These are phyloP conservation scores for Colletotrichum sp. DNA, from an alignment of 2,329 filamentous ascomycete genomes.

Conservation along the genomic window DNA sequence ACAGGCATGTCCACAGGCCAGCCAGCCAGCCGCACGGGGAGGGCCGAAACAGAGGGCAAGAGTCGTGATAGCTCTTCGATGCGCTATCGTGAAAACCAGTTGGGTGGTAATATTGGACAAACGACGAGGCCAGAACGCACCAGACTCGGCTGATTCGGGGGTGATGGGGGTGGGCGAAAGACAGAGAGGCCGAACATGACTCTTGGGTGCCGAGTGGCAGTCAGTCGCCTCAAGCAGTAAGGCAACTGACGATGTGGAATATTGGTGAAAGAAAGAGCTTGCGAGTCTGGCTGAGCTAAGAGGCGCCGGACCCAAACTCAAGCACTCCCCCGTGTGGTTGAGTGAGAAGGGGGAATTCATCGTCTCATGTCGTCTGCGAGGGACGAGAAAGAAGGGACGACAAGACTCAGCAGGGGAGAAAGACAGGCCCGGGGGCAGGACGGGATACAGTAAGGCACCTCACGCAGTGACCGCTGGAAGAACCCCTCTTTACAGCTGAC, in stretches of 20 bases:
- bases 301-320: neutral
- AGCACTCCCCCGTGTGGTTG: neutral
- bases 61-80: neutral
- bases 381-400: neutral
- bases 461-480: neutral
- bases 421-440: too few relatives aligned
- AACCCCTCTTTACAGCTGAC: neutral
- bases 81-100: neutral
- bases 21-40: neutral
- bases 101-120: conserved; percentile 2
- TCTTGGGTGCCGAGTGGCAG: neutral
- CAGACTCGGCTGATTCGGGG: conserved; percentile 1
- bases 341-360: neutral
- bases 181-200: neutral
- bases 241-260: neutral
- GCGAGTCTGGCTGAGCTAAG: neutral
- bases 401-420: neutral
- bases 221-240: neutral
- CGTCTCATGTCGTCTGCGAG: neutral
- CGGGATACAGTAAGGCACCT: too few relatives aligned
- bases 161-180: neutral
- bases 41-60: neutral
- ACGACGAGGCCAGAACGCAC: neutral
- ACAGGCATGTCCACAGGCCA: neutral
- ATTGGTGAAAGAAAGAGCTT: neutral